phyloP scores from a whole-genome alignment of 192 early-diverging fungal genomes.

The Coemansia sp. region DNA sequence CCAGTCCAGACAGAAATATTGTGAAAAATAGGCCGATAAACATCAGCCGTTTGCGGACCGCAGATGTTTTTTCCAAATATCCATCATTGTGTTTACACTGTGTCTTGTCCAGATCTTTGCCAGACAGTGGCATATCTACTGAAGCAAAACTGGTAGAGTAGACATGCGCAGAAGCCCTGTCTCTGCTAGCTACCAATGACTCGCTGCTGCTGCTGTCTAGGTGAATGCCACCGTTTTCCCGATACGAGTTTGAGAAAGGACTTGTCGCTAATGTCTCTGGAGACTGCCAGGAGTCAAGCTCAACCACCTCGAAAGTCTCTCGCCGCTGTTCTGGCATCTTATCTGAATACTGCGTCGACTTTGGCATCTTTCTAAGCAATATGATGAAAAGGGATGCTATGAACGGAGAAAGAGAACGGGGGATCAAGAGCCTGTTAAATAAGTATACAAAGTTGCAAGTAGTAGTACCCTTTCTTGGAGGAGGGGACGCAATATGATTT shows the following conservation, averaged over 20 bases:
- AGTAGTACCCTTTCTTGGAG: constrained; percentile 4
- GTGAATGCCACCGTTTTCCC: constrained; percentile 4
- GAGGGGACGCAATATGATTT: background rate
- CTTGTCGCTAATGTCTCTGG: constrained; percentile 9
- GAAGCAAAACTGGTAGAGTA: constrained; percentile 9
- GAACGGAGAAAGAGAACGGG: background rate
- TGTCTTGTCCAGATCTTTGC: background rate
- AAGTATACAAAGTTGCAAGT: background rate
- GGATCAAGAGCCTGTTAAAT: background rate
- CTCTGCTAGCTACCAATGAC: constrained; percentile 14
- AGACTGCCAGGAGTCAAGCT: constrained; percentile 2
- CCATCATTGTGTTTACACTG: background rate
- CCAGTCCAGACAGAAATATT: constrained; percentile 75
- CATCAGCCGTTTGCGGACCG: constrained; percentile 9
- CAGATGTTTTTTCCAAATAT: background rate
- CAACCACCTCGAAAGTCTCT: constrained; percentile 2
- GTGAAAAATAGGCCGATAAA: constrained; percentile 61
- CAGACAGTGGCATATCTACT: constrained; percentile 1
- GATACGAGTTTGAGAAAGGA: constrained; percentile 8
- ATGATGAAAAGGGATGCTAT: background rate
- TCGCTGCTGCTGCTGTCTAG: constrained; percentile 22
- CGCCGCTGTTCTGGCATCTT: background rate
- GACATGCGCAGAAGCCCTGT: background rate
- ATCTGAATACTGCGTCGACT: background rate
- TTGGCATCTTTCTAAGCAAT: background rate